These are phyloP conservation scores for Yamadazyma conglobata DNA, from an alignment of 1,139 yeast species.

Conservation along the genomic window DNA sequence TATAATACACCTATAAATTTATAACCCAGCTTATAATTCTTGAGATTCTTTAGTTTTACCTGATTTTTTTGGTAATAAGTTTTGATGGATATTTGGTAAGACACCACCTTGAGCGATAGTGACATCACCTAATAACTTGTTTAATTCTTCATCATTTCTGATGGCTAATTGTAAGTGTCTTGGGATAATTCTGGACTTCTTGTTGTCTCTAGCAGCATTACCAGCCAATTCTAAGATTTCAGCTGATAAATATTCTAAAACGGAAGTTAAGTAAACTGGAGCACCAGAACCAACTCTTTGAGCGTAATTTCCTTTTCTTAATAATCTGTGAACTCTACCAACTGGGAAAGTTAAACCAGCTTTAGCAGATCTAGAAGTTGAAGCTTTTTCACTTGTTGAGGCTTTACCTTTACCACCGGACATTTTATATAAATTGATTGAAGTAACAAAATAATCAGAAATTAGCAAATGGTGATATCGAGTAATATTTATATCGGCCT, in stretches of 20 bases:
- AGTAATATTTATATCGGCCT: conserved; percentile 5
- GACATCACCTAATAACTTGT: conserved; percentile 61
- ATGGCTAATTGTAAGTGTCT: conserved; percentile 98
- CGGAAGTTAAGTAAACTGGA: conserved; percentile 94
- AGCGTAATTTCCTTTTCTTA: conserved; percentile 98
- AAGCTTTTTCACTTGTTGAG: conserved; percentile 86
- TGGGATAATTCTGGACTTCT: conserved; percentile 97
- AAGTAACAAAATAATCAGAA: conserved; percentile 4
- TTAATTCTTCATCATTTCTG: conserved; percentile 97
- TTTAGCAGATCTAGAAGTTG: conserved; percentile 96
- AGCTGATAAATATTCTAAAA: conserved; percentile 92
- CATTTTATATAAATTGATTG: conserved; percentile 42
- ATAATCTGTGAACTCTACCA: conserved; percentile 97
- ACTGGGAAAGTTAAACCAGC: conserved; percentile 99
- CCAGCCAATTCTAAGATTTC: conserved; percentile 98
- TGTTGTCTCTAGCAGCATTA: conserved; percentile 98
- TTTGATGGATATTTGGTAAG: conserved; percentile 92
- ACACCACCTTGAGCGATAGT: conserved; percentile 98
- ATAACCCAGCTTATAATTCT: conserved; percentile 55
- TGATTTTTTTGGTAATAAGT: conserved; percentile 91
- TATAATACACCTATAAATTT: conserved; percentile 5
- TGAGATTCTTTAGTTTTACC: conserved; percentile 76
- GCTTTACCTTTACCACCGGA: conserved; percentile 99
- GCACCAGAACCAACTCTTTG: conserved; percentile 99
- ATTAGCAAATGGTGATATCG: conserved; percentile 6